Evolutionary conservation across 345 rosid species (phyloP).

Genomic region (Cardamine chenopodiifolia): DNA sequence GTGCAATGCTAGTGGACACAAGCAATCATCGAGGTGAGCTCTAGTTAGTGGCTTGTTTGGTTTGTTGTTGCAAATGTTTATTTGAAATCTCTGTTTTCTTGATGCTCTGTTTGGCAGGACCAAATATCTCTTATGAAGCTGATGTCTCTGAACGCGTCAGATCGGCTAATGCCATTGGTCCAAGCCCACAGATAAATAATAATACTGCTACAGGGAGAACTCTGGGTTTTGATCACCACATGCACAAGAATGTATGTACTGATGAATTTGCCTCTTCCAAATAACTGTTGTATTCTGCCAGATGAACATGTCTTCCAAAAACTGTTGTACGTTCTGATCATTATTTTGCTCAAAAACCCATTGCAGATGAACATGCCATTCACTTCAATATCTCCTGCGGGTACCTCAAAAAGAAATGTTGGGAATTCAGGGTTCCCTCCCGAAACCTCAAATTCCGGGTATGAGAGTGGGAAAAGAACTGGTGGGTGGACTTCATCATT

Average conservation of each 20-base stretch:
- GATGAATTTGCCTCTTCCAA: not conserved
- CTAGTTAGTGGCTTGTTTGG: not conserved
- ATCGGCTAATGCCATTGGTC: conserved; percentile 51
- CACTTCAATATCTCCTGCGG: conserved; percentile 60
- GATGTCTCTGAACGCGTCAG: conserved; percentile 54
- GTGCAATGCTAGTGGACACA: conserved; percentile 52
- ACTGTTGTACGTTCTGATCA: not conserved
- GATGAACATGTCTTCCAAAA: conserved; percentile 43
- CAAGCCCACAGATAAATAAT: conserved; percentile 60
- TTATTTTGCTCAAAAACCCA: conserved; percentile 6
- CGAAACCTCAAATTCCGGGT: conserved; percentile 61
- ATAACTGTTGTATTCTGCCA: conserved; percentile 9
- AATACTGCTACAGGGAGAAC: conserved; percentile 61
- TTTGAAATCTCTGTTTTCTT: conserved; percentile 12
- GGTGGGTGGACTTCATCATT: conserved; percentile 82
- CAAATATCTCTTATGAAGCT: conserved; percentile 51
- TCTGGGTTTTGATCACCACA: conserved; percentile 49
- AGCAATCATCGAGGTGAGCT: conserved; percentile 74
- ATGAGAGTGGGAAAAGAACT: conserved; percentile 54
- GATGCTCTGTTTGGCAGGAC: conserved; percentile 48
- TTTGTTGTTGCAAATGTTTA: conserved; percentile 13
- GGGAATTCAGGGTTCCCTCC: conserved; percentile 53
- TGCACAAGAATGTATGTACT: conserved; percentile 70
- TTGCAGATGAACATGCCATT: conserved; percentile 61
- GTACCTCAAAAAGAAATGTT: conserved; percentile 62